Conservation (phyloP, 2,329 filamentous ascomycete genomes). For the Metarhizium album region DNA sequence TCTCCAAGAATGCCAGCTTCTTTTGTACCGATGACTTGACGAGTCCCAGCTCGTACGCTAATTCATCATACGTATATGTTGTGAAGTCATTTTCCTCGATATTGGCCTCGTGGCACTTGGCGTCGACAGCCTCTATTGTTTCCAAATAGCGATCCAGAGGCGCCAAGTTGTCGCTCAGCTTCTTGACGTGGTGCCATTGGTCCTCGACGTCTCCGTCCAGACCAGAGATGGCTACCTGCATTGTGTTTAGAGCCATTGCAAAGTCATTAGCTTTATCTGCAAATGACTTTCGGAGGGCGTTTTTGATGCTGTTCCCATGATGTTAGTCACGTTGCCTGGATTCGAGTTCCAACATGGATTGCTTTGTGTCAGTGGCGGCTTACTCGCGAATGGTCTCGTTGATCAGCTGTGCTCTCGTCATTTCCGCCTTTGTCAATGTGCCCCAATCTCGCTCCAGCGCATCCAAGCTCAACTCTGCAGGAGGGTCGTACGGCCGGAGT, state of each 20-base stretch:
- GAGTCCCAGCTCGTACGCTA: constrained; percentile 84
- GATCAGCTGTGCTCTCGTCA: constrained; percentile 81
- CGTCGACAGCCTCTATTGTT: constrained; percentile 75
- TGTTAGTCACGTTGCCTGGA: constrained; percentile 17
- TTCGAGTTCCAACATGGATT: neutral
- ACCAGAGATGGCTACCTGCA: constrained; percentile 91
- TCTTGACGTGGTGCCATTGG: constrained; percentile 77
- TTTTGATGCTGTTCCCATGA: constrained; percentile 62
- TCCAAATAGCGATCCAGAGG: constrained; percentile 87
- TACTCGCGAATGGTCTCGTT: constrained; percentile 96
- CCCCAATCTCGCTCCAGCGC: constrained; percentile 77
- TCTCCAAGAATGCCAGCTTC: constrained; percentile 93
- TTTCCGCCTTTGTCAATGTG: constrained; percentile 69
- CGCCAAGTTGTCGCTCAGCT: constrained; percentile 72
- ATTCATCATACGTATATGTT: constrained; percentile 96
- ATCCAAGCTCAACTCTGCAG: constrained; percentile 70
- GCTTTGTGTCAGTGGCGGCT: constrained; percentile 19
- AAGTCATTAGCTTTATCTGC: constrained; percentile 99
- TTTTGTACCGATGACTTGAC: constrained; percentile 90
- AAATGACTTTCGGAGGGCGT: constrained; percentile 81
- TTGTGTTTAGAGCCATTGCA: constrained; percentile 85
- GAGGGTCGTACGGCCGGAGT: constrained; percentile 81
- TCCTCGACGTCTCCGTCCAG: constrained; percentile 95
- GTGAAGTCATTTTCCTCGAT: constrained; percentile 99
- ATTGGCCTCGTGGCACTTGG: constrained; percentile 88